A percentile compares a stretch with the other conserved stretches of the same genome.
phyloP scores from a whole-genome alignment of 345 rosid genomes.

The Barbarea vulgaris region DNA sequence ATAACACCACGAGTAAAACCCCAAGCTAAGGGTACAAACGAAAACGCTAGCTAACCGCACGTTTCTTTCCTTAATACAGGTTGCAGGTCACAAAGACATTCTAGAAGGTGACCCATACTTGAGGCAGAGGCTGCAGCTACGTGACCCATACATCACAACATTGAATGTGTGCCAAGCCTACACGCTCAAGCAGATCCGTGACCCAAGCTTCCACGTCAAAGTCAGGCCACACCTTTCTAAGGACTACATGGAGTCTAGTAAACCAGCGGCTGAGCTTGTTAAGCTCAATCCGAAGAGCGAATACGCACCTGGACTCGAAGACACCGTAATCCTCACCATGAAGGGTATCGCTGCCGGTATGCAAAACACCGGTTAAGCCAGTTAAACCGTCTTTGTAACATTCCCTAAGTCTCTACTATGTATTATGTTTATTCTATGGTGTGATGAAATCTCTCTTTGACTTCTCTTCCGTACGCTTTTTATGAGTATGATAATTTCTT shows the following conservation, averaged over 20 bases:
- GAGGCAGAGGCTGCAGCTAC: conserved; percentile 90
- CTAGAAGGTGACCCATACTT: conserved; percentile 97
- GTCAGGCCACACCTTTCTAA: conserved; percentile 72
- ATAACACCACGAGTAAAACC: not conserved
- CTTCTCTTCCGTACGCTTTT: not conserved
- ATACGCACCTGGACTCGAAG: conserved; percentile 82
- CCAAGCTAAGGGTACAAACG: not conserved
- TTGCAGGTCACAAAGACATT: conserved; percentile 83
- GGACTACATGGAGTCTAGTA: conserved; percentile 70
- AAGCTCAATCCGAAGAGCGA: conserved; percentile 47
- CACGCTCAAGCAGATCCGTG: conserved; percentile 84
- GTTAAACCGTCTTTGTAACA: conserved; percentile 2
- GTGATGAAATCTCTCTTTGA: conserved; percentile 31
- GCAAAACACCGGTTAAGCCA: conserved; percentile 86
- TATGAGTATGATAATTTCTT: conserved; percentile 19
- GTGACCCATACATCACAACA: conserved; percentile 89
- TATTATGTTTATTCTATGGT: not conserved
- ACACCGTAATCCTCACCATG: conserved; percentile 92
- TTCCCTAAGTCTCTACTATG: conserved; percentile 21
- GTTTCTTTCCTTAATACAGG: conserved; percentile 36
- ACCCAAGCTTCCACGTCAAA: conserved; percentile 72
- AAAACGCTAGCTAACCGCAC: not conserved
- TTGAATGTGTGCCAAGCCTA: conserved; percentile 91
- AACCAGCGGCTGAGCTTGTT: conserved; percentile 68
- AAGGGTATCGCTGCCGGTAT: conserved; percentile 97